Evolutionary conservation across 208 protist genomes (phyloP).

Genomic region (Leishmania aethiopica): DNA sequence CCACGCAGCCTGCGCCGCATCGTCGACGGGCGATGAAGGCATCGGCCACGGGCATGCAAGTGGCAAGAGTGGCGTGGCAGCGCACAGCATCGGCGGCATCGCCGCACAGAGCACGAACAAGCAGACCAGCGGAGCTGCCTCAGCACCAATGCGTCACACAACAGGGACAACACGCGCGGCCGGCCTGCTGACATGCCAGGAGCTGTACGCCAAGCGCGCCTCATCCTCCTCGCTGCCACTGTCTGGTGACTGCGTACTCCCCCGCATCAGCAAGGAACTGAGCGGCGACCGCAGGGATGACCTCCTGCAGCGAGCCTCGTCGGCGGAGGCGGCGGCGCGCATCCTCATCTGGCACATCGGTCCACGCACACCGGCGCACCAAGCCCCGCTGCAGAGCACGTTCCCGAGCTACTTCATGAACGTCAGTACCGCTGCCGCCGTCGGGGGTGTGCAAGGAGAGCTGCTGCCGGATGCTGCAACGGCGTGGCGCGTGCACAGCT

Average conservation of each 20-base stretch:
- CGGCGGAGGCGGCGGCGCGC: not conserved
- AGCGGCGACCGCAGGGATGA: not conserved
- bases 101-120: not conserved
- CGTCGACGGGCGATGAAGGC: not conserved
- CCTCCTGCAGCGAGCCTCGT: not conserved
- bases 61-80: not conserved
- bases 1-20: not conserved
- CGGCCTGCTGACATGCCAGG: not conserved
- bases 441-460: not conserved
- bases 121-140: not conserved
- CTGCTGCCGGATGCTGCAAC: not conserved
- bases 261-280: not conserved
- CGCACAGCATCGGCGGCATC: not conserved
- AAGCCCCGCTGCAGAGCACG: constrained; percentile 2
- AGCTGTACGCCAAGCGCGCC: not conserved
- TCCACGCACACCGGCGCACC: constrained; percentile 6
- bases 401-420: constrained; percentile 9
- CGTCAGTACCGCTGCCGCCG: not conserved
- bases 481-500: not conserved
- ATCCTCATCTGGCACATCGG: constrained; percentile 7
- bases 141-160: not conserved
- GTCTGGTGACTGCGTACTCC: constrained; percentile 1
- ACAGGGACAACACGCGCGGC: not conserved
- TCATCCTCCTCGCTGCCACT: not conserved
- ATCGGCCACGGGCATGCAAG: not conserved